Base-by-base conservation (phyloP, 441 rosid genomes). In the Daphne laureola region DNA sequence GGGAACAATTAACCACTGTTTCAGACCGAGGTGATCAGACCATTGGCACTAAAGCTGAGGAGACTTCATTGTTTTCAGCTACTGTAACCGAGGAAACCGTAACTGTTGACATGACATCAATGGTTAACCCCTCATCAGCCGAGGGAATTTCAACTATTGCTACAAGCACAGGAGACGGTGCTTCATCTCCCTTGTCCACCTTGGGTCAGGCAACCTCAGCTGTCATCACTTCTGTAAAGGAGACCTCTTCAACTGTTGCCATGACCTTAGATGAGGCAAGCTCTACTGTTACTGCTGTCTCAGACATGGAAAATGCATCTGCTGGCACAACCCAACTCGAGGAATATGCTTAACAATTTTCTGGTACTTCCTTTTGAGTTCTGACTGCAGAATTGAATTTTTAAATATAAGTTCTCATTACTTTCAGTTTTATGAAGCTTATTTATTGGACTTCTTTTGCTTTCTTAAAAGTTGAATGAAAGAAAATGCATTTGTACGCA, bases 271-370 rank as follows among this genome's bases (percentile, higher is more conserved):
- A 25, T 17, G 51, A 47, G 51, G 14, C 17, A 31, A 61, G 62
- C 57, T 42, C 53, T 16, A 67, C 69, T 18, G 53, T 63, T 48
- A 63, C 65, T 54, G 62, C 59, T 14, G 43, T 64, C 4, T 45
- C 62, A 38, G 52, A n/a, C 13, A 49, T 31, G 14, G 62, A 58
- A 41, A 66, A 60, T 67, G 45, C 55, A n/a, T 68, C 68, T 43
- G 50, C 63, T 58, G 70, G 52, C 15, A 56, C 51, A 43, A 58
- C 66, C 6, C 53, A 58, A 51, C 77, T 71, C 31, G 76, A 73
- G 68, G 91, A 80, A 68, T 75, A 78, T 53, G 51, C 51, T 15
- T 49, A 26, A 46, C 61, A 49, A 40, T 53, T 55, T 68, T 64
- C 59, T 67, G 90, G 93, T 82, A 75, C 43, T 42, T 26, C 40